phyloP scores from a whole-genome alignment of 2,329 filamentous ascomycete genomes.

The Fusarium sp. region DNA sequence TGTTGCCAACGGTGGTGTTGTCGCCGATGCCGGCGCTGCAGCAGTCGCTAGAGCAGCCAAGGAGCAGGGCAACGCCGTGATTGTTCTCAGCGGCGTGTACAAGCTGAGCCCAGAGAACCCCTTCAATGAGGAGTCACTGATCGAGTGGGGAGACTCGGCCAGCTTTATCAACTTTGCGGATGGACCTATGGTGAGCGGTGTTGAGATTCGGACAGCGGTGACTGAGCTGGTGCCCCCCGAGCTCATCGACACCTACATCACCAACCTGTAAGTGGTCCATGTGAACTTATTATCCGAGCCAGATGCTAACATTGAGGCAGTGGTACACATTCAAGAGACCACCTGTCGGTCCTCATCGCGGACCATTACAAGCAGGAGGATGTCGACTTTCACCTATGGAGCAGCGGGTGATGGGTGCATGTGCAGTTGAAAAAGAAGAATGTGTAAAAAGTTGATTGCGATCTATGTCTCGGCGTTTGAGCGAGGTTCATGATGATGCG shows the following conservation, averaged over 20 bases:
- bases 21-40: conserved; percentile 83
- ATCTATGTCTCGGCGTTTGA: conserved; percentile 27
- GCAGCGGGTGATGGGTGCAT: conserved; percentile 39
- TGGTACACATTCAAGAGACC: conserved; percentile 72
- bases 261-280: conserved; percentile 67
- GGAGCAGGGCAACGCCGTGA: conserved; percentile 81
- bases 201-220: conserved; percentile 79
- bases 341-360: conserved; percentile 74
- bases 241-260: conserved; percentile 81
- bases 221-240: conserved; percentile 84
- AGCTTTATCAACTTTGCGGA: conserved; percentile 80
- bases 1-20: conserved; percentile 83
- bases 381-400: conserved; percentile 64
- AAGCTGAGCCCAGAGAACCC: conserved; percentile 91
- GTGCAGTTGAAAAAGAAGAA: conserved; percentile 24
- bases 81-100: conserved; percentile 90
- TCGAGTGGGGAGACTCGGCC: conserved; percentile 85
- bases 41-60: conserved; percentile 86
- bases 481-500: conserved; percentile 25
- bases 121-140: conserved; percentile 79
- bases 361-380: conserved; percentile 81
- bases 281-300: background rate
- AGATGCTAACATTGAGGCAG: conserved; percentile 47
- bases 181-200: conserved; percentile 76
- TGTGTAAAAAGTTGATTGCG: conserved; percentile 17